Evolutionary conservation across 305 asterid genomes (phyloP).

Genomic region (Plantago lanceolata): DNA sequence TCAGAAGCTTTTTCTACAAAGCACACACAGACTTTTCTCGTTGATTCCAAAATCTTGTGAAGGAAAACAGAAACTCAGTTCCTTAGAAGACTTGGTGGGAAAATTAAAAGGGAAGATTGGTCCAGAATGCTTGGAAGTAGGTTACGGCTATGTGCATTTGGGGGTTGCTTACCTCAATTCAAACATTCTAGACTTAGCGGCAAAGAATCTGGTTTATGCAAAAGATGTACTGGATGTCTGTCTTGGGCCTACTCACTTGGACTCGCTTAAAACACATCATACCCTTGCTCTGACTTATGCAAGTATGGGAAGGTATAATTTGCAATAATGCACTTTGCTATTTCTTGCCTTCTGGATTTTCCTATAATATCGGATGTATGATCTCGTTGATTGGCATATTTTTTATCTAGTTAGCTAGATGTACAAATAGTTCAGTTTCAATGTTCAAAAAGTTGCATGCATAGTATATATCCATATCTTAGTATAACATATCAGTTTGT

Average conservation of each 20-base stretch:
- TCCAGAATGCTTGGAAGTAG: not conserved
- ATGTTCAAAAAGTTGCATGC: not conserved
- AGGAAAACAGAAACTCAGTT: not conserved
- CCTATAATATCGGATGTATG: not conserved
- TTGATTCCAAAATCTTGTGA: not conserved
- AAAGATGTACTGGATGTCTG: not conserved
- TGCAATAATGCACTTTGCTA: not conserved
- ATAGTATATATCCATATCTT: not conserved
- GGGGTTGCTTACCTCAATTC: not conserved
- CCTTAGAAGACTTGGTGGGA: not conserved
- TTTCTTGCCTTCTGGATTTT: not conserved
- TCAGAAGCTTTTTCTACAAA: not conserved
- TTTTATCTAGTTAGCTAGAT: not conserved
- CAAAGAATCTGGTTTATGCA: not conserved
- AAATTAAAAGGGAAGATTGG: not conserved
- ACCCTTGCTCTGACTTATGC: not conserved
- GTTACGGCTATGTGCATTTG: not conserved
- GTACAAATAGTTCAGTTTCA: not conserved
- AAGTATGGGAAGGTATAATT: not conserved
- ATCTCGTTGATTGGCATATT: not conserved
- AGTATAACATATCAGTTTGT: not conserved
- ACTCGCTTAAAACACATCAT: not conserved
- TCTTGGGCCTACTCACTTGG: slow-evolving; percentile 5
- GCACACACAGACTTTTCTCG: not conserved
- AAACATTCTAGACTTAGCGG: not conserved